These are phyloP conservation scores for Ophiosphaerella korrae DNA, from an alignment of 2,329 filamentous ascomycete genomes.

Conservation along the genomic window DNA sequence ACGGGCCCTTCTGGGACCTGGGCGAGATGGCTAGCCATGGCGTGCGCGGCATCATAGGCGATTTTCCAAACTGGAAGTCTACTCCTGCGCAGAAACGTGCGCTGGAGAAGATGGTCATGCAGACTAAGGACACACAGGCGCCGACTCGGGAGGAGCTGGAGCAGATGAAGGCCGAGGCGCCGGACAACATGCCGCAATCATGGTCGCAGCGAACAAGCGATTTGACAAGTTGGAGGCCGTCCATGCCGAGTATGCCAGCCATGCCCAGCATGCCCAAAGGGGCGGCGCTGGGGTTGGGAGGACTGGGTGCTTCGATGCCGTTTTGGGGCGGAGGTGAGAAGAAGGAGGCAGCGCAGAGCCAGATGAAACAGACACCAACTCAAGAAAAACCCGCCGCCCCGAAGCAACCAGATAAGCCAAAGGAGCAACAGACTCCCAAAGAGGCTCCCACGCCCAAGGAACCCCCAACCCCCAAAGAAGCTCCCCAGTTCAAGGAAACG, in stretches of 20 bases:
- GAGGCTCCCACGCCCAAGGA: conserved; percentile 19
- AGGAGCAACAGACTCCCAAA: conserved; percentile 18
- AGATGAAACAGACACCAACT: conserved; percentile 3
- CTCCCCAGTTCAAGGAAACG: no score
- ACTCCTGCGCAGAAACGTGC: conserved; percentile 42
- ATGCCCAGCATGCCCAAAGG: conserved; percentile 34
- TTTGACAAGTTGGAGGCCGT: conserved; percentile 41
- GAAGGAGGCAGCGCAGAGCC: conserved; percentile 10
- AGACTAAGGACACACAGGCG: conserved; percentile 40
- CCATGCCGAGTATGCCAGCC: conserved; percentile 29
- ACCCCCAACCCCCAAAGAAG: conserved; percentile 2
- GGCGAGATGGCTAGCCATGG: conserved; percentile 45
- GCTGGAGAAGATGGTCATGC: conserved; percentile 47
- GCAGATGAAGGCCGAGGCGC: conserved; percentile 40
- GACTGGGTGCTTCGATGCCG: conserved; percentile 33
- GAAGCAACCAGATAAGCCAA: conserved; percentile 14
- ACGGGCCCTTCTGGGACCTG: conserved; percentile 43
- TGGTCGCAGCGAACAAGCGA: conserved; percentile 42
- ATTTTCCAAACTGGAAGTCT: conserved; percentile 44
- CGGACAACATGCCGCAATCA: conserved; percentile 38
- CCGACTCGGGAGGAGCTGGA: conserved; percentile 41
- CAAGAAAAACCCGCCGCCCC: conserved; percentile 7
- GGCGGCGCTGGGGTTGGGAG: conserved; percentile 29
- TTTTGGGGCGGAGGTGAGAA: conserved; percentile 18
- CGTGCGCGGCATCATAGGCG: conserved; percentile 39